Evolutionary conservation across 768 basidiomycete species (phyloP).

Genomic region (Podaxis sp.): DNA sequence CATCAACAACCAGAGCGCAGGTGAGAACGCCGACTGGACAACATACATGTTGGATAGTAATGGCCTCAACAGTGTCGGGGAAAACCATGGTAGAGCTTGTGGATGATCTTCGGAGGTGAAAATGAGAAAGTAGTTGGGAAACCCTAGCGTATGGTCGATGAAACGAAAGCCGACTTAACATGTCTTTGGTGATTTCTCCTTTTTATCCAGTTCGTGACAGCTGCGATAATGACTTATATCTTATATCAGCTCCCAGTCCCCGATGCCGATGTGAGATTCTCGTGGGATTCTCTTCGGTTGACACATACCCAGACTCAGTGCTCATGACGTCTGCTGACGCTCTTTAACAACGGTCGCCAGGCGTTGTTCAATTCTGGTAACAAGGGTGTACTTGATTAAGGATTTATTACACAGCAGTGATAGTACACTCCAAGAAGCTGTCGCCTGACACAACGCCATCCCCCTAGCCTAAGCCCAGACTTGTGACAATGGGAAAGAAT

Average conservation of each 20-base stretch:
- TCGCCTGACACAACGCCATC: neutral
- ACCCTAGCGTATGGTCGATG: conserved; percentile 14
- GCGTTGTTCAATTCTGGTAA: too few relatives aligned
- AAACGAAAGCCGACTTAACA: conserved; percentile 14
- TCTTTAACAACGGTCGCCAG: neutral
- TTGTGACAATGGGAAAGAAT: neutral
- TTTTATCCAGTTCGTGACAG: conserved; percentile 3
- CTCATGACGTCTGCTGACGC: neutral
- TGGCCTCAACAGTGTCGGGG: conserved; percentile 66
- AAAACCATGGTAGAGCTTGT: conserved; percentile 41
- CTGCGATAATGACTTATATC: neutral
- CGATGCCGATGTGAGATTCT: conserved; percentile 5
- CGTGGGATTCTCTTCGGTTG: neutral
- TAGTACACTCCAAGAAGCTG: neutral
- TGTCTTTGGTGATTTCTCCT: neutral
- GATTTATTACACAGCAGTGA: neutral
- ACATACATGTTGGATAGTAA: conserved; percentile 59
- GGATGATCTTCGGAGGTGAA: conserved; percentile 19
- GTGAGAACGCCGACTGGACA: neutral
- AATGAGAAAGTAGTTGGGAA: conserved; percentile 28
- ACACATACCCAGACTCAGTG: neutral
- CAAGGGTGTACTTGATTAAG: neutral
- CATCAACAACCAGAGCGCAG: neutral
- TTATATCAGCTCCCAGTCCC: conserved; percentile 12
- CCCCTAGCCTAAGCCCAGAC: neutral